Evolutionary conservation across 169 alveolate species (phyloP).

Genomic region (Plasmodium coatneyi): DNA sequence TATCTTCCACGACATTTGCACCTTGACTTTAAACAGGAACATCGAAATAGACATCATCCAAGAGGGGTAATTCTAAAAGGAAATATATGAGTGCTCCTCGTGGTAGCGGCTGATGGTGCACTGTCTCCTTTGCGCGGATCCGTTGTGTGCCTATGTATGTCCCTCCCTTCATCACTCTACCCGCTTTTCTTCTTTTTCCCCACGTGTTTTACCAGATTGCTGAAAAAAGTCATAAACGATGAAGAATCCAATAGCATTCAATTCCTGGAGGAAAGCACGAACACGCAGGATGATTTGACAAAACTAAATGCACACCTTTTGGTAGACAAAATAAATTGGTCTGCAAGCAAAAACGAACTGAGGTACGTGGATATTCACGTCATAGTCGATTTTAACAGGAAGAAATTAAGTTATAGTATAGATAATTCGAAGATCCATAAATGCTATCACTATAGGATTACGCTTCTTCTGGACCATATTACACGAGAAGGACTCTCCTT

Average conservation of each 20-base stretch:
- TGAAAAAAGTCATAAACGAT: constrained; percentile 36
- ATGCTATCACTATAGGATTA: constrained; percentile 52
- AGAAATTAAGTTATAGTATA: constrained; percentile 17
- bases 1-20: constrained; percentile 36
- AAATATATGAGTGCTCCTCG: not conserved
- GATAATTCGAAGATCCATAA: constrained; percentile 63
- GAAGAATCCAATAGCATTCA: constrained; percentile 58
- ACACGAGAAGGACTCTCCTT: constrained; percentile 18
- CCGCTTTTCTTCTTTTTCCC: not conserved
- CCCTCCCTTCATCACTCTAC: not conserved
- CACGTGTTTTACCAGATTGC: constrained; percentile 8
- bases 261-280: constrained; percentile 30
- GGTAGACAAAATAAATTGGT: constrained; percentile 17
- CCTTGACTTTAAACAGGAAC: constrained; percentile 16
- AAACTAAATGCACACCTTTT: constrained; percentile 32
- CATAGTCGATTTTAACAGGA: constrained; percentile 35
- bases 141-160: not conserved
- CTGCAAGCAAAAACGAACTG: constrained; percentile 14
- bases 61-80: constrained; percentile 27
- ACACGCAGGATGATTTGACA: constrained; percentile 20
- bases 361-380: constrained; percentile 34
- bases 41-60: constrained; percentile 63
- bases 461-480: constrained; percentile 12
- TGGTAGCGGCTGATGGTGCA: not conserved
- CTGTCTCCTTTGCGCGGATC: not conserved